Percentiles rank a stretch among this genome's conserved stretches.
Conservation (phyloP, 2,329 filamentous ascomycete genomes). For the Catunica adiposa region DNA sequence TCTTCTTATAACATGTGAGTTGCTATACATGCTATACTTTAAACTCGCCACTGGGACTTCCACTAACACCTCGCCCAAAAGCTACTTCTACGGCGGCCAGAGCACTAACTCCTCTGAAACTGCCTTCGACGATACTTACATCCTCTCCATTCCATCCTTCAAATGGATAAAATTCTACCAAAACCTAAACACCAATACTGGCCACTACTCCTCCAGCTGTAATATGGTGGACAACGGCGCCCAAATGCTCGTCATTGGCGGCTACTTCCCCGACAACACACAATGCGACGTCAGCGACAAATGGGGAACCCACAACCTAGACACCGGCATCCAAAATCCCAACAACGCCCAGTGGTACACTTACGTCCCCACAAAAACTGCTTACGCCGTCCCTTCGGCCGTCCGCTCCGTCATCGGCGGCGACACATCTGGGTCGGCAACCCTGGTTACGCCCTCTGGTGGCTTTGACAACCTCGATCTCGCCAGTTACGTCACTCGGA, state of each 20-base stretch:
- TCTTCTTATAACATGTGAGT: constrained; percentile 49
- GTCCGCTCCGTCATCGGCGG: constrained; percentile 36
- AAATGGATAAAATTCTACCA: constrained; percentile 43
- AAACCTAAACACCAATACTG: constrained; percentile 21
- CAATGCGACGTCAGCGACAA: constrained; percentile 35
- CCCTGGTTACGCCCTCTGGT: constrained; percentile 29
- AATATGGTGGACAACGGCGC: constrained; percentile 35
- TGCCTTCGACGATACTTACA: constrained; percentile 46
- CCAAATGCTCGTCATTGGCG: constrained; percentile 49
- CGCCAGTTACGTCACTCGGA: constrained; percentile 34
- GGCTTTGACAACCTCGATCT: constrained; percentile 38
- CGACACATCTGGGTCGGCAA: constrained; percentile 34
- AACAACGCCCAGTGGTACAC: constrained; percentile 33
- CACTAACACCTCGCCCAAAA: constrained; percentile 18
- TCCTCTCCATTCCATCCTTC: constrained; percentile 45
- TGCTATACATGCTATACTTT: background rate
- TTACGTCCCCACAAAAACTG: constrained; percentile 32
- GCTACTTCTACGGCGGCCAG: constrained; percentile 45
- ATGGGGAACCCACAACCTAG: constrained; percentile 40
- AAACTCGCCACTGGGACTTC: background rate
- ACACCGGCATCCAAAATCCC: constrained; percentile 34
- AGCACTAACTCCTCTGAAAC: constrained; percentile 28
- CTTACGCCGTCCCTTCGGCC: constrained; percentile 37
- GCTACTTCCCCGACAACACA: constrained; percentile 33
- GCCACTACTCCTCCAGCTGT: constrained; percentile 40